These are phyloP conservation scores for Phaseolus lunatus DNA, from an alignment of 306 rosid species.

Conservation along the genomic window DNA sequence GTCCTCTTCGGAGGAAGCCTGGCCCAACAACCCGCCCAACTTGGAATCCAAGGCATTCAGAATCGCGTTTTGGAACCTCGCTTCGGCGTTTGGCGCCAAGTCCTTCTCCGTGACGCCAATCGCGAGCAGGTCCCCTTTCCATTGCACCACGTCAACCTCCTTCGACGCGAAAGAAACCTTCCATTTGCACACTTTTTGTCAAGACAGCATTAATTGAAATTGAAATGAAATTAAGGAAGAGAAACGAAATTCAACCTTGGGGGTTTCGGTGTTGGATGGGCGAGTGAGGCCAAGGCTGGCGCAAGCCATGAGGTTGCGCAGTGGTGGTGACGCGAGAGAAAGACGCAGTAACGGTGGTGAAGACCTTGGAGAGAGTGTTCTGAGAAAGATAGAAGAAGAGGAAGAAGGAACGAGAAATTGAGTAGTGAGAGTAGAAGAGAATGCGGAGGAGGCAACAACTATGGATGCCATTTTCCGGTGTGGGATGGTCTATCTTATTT, in stretches of 20 bases:
- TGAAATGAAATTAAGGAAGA: background rate
- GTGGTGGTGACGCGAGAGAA: constrained; percentile 47
- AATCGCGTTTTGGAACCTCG: constrained; percentile 70
- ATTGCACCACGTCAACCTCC: constrained; percentile 70
- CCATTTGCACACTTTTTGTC: constrained; percentile 37
- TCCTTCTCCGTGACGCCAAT: constrained; percentile 89
- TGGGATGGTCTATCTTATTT: constrained; percentile 47
- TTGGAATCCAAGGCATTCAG: constrained; percentile 66
- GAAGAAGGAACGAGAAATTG: constrained; percentile 43
- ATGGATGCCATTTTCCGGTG: constrained; percentile 61
- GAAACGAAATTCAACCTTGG: constrained; percentile 51
- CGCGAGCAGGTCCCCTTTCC: constrained; percentile 89
- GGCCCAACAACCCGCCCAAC: constrained; percentile 76
- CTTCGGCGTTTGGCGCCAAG: constrained; percentile 58
- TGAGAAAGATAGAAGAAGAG: constrained; percentile 48
- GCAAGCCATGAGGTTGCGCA: constrained; percentile 65
- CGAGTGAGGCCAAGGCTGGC: constrained; percentile 91
- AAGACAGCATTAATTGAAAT: background rate
- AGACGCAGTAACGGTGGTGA: constrained; percentile 33
- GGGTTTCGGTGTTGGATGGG: constrained; percentile 58
- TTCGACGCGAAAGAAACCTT: constrained; percentile 77
- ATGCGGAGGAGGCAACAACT: constrained; percentile 51
- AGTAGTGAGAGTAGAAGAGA: constrained; percentile 24
- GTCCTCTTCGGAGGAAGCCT: constrained; percentile 85
- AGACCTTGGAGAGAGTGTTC: constrained; percentile 40